Percentiles rank a stretch among this genome's conserved stretches.
phyloP scores from a whole-genome alignment of 2,329 filamentous ascomycete genomes.

The Hymenoscyphus salicellus region DNA sequence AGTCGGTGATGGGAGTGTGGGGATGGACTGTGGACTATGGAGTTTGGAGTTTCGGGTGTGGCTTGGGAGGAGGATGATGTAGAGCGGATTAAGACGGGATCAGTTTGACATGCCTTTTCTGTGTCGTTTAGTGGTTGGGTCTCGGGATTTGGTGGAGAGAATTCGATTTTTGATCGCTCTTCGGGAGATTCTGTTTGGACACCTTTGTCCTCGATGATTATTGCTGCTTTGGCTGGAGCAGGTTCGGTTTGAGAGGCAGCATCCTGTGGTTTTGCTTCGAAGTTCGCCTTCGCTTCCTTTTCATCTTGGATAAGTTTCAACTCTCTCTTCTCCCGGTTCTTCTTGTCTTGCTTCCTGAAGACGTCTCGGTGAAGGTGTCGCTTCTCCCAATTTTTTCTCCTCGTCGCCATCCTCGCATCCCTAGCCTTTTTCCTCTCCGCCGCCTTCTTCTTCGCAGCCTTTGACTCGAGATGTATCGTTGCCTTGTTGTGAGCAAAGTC shows the following conservation, averaged over 20 bases:
- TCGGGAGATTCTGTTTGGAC: conserved; percentile 29
- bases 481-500: conserved; percentile 60
- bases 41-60: conserved; percentile 29
- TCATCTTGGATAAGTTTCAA: conserved; percentile 41
- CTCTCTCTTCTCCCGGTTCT: conserved; percentile 40
- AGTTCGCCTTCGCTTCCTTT: conserved; percentile 39
- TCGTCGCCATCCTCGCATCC: conserved; percentile 46
- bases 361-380: conserved; percentile 42
- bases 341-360: conserved; percentile 41
- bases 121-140: conserved; percentile 16
- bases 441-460: conserved; percentile 41
- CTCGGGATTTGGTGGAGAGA: not conserved
- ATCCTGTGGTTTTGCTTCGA: conserved; percentile 38
- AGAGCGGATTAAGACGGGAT: conserved; percentile 13
- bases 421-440: conserved; percentile 29
- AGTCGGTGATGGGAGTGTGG: conserved; percentile 12
- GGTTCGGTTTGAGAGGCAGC: conserved; percentile 25
- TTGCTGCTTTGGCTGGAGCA: conserved; percentile 5
- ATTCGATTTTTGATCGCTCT: not conserved
- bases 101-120: conserved; percentile 31
- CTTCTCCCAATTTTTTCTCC: conserved; percentile 49
- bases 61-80: conserved; percentile 19
- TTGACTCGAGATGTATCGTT: conserved; percentile 49
- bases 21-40: conserved; percentile 9
- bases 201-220: conserved; percentile 22